Evolutionary conservation across 805 yeast species (phyloP).

Genomic region (Metschnikowia baotianmanensis): DNA sequence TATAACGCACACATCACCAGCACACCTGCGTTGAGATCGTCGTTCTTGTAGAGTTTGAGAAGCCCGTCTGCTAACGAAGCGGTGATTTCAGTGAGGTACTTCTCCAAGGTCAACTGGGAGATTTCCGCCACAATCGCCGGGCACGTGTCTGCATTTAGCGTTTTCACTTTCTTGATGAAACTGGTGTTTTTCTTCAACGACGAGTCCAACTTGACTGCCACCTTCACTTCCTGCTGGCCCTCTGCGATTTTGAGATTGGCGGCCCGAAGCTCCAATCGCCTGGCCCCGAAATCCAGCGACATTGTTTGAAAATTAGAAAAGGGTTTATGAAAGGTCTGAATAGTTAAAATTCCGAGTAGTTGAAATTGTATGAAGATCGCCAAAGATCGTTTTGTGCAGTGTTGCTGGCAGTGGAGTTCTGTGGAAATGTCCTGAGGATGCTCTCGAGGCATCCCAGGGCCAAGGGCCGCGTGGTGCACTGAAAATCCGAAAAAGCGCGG

Average conservation of each 20-base stretch:
- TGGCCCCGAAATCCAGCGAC: neutral
- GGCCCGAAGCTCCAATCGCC: constrained; percentile 1
- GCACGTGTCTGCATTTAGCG: constrained; percentile 51
- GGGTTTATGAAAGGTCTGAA: too few relatives aligned
- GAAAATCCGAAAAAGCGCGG: too few relatives aligned
- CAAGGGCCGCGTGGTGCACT: too few relatives aligned
- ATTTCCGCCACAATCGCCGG: constrained; percentile 58
- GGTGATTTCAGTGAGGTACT: constrained; percentile 69
- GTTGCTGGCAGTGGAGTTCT: too few relatives aligned
- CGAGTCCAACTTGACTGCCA: constrained; percentile 52
- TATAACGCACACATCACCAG: constrained; percentile 72
- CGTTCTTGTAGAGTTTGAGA: constrained; percentile 46
- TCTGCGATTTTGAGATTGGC: constrained; percentile 45
- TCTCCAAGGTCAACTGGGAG: constrained; percentile 59
- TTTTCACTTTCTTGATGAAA: constrained; percentile 67
- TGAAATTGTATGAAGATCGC: too few relatives aligned
- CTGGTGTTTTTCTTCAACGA: constrained; percentile 81
- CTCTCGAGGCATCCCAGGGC: too few relatives aligned
- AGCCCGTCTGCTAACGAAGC: constrained; percentile 64
- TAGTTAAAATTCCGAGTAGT: too few relatives aligned
- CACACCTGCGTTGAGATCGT: constrained; percentile 61
- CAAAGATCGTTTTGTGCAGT: too few relatives aligned
- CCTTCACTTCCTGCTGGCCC: constrained; percentile 33
- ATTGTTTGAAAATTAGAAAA: too few relatives aligned
- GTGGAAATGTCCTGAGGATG: too few relatives aligned